Percentiles rank a stretch among this genome's conserved stretches.
Conservation (phyloP, 1,284 basidiomycete species). For the Ceratorhiza oryzae-sativae region DNA sequence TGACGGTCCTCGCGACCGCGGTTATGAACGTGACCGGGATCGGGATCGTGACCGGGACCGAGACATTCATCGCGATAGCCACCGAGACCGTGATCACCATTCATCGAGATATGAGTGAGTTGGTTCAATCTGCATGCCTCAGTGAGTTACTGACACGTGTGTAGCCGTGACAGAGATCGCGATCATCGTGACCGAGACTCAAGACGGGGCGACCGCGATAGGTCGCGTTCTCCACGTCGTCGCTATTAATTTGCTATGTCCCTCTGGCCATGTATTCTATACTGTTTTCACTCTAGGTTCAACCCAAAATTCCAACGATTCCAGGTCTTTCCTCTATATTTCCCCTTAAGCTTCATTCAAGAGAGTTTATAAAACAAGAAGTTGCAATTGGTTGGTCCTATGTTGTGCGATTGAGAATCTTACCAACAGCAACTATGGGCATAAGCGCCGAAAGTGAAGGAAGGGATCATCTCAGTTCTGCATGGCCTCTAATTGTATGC, state of each 20-base stretch:
- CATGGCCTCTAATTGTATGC: too few relatives aligned
- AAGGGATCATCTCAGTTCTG: too few relatives aligned
- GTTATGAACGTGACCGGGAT: constrained; percentile 55
- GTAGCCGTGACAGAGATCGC: constrained; percentile 25
- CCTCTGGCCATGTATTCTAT: neutral
- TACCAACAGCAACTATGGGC: too few relatives aligned
- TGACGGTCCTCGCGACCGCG: constrained; percentile 46
- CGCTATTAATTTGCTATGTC: constrained; percentile 27
- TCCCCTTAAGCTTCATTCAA: too few relatives aligned
- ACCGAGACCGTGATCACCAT: constrained; percentile 57
- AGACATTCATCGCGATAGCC: constrained; percentile 42
- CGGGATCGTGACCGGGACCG: constrained; percentile 46
- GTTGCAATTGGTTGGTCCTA: too few relatives aligned
- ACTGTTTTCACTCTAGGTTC: neutral
- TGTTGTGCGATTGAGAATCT: too few relatives aligned
- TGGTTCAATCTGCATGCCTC: neutral
- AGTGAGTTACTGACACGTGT: neutral
- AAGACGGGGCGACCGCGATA: constrained; percentile 73
- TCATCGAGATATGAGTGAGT: constrained; percentile 79
- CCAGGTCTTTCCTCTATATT: too few relatives aligned
- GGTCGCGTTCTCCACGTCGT: constrained; percentile 77
- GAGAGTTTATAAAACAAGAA: too few relatives aligned
- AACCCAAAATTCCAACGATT: neutral
- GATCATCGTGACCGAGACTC: constrained; percentile 51
- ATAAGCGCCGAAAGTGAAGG: too few relatives aligned